phyloP scores from a whole-genome alignment of 352 stramenopile genomes.

The Pythium myriotylum region DNA sequence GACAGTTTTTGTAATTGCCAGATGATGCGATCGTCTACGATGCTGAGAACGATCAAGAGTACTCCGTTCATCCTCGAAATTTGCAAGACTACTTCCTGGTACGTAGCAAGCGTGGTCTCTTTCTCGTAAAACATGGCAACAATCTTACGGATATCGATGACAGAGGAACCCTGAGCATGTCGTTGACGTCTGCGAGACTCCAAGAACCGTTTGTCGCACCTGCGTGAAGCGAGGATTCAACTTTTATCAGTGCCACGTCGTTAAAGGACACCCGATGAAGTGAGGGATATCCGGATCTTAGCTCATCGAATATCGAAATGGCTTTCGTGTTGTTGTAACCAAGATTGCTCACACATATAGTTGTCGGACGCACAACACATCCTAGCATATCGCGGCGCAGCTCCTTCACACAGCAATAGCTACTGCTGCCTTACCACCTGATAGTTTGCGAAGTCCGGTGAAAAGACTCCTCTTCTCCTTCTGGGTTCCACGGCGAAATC shows the following conservation, averaged over 20 bases:
- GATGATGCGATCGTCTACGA: conserved; percentile 19
- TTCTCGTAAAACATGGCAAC: background rate
- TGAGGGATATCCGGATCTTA: conserved; percentile 25
- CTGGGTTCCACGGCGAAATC: conserved; percentile 78
- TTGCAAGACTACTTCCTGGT: conserved; percentile 9
- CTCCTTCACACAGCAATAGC: conserved; percentile 23
- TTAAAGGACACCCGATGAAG: conserved; percentile 76
- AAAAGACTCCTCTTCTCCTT: conserved; percentile 83
- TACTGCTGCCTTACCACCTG: conserved; percentile 24
- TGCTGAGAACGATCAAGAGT: conserved; percentile 5
- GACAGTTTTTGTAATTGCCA: background rate
- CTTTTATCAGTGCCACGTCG: conserved; percentile 76
- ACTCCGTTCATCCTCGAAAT: background rate
- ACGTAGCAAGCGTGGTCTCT: background rate
- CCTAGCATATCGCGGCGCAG: background rate
- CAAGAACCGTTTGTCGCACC: conserved; percentile 42
- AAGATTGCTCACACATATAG: conserved; percentile 20
- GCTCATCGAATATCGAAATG: too few relatives aligned
- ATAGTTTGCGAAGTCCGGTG: conserved; percentile 42
- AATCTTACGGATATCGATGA: background rate
- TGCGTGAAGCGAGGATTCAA: conserved; percentile 40
- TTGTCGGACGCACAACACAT: conserved; percentile 13
- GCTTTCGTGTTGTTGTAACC: background rate
- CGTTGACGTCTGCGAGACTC: conserved; percentile 62
- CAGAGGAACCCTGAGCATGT: conserved; percentile 73